A percentile compares a stretch with the other conserved stretches of the same genome.
These are phyloP conservation scores for Hypoxylon sp. DNA, from an alignment of 2,329 filamentous ascomycete species.

Conservation along the genomic window DNA sequence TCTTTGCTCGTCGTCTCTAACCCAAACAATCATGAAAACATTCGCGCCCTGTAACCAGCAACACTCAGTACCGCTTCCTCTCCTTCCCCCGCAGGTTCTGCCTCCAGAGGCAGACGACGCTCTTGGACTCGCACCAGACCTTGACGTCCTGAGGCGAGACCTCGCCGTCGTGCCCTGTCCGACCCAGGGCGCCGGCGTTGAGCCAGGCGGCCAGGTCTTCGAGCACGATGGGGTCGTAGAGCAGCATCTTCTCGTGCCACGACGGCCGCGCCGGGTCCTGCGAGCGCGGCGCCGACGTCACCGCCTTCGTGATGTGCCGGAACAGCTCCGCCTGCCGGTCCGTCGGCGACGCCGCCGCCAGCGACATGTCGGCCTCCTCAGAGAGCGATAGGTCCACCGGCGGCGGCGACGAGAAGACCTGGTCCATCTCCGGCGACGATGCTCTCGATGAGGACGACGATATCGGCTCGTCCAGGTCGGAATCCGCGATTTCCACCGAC, in stretches of 20 bases:
- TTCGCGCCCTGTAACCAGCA: no score
- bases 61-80: conserved; percentile 57
- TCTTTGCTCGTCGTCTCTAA: no score
- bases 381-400: conserved; percentile 52
- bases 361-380: conserved; percentile 55
- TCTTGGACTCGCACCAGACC: conserved; percentile 88
- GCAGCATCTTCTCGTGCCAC: conserved; percentile 92
- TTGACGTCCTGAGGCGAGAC: conserved; percentile 73
- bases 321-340: conserved; percentile 58
- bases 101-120: conserved; percentile 83
- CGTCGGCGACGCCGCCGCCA: conserved; percentile 53
- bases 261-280: conserved; percentile 62
- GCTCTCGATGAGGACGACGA: conserved; percentile 47
- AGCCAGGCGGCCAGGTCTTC: conserved; percentile 88
- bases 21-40: no score
- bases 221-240: conserved; percentile 89
- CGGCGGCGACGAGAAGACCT: conserved; percentile 55
- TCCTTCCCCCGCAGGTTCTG: conserved; percentile 61
- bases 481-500: conserved; percentile 60
- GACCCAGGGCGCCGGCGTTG: conserved; percentile 72
- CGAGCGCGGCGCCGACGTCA: conserved; percentile 59
- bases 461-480: conserved; percentile 57
- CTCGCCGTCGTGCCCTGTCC: conserved; percentile 70
- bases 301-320: conserved; percentile 61
- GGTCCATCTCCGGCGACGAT: conserved; percentile 49